Evolutionary conservation across 768 basidiomycete genomes (phyloP).

Genomic region (Suillus spraguei): DNA sequence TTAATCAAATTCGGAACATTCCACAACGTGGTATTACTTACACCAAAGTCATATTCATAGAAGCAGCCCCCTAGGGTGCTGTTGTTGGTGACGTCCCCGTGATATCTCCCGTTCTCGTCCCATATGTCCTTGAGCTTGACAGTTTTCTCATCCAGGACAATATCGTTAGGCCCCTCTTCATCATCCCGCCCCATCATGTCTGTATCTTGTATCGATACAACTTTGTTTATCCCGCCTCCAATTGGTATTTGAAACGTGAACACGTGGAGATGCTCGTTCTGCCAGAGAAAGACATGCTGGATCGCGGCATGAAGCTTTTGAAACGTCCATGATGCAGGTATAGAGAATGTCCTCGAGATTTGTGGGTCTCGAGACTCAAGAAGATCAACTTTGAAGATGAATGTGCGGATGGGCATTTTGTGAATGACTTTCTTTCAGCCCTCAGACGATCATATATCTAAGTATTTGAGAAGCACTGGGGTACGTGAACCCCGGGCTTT

Average conservation of each 20-base stretch:
- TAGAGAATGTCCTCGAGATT: slow-evolving; percentile 24
- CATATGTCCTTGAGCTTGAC: slow-evolving; percentile 17
- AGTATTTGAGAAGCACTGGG: slow-evolving; percentile 1
- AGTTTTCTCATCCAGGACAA: slow-evolving; percentile 15
- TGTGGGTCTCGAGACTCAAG: slow-evolving; percentile 23
- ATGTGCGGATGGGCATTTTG: slow-evolving; percentile 17
- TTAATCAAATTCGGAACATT: not conserved
- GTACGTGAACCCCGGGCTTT: not conserved
- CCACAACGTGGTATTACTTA: slow-evolving; percentile 5
- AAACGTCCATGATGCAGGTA: slow-evolving; percentile 26
- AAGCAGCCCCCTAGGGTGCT: slow-evolving; percentile 16
- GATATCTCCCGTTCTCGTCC: slow-evolving; percentile 14
- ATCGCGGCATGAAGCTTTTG: slow-evolving; percentile 23
- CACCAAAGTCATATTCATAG: slow-evolving; percentile 28
- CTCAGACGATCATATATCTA: slow-evolving; percentile 1
- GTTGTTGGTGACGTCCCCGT: not conserved
- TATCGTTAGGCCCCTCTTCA: not conserved
- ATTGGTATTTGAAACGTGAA: slow-evolving; percentile 19
- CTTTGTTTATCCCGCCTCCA: slow-evolving; percentile 3
- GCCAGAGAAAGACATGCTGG: slow-evolving; percentile 26
- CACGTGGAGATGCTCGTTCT: slow-evolving; percentile 21
- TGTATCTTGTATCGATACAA: slow-evolving; percentile 8
- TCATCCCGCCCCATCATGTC: slow-evolving; percentile 11
- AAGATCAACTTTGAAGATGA: slow-evolving; percentile 24
- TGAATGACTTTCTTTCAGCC: not conserved